These are phyloP conservation scores for Wallacemonas rigidus DNA, from an alignment of 208 protist species.

Conservation along the genomic window DNA sequence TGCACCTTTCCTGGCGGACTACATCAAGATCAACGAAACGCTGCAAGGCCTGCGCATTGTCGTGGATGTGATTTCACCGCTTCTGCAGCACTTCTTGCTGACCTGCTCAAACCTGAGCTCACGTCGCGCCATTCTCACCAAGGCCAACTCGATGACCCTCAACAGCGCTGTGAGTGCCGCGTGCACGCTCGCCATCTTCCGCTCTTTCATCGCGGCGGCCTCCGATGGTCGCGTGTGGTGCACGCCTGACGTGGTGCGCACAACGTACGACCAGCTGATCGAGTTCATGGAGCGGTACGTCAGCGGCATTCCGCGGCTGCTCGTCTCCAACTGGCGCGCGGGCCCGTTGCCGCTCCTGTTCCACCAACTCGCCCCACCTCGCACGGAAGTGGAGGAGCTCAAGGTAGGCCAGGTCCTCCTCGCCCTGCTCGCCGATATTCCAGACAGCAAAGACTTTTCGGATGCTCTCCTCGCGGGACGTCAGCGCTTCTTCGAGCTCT, in stretches of 20 bases:
- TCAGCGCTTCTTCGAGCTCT: slow-evolving; percentile 74
- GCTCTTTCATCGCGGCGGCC: slow-evolving; percentile 37
- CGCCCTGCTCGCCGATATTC: slow-evolving; percentile 40
- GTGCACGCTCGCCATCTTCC: slow-evolving; percentile 66
- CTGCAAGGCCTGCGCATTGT: slow-evolving; percentile 72
- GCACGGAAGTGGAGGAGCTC: slow-evolving; percentile 32
- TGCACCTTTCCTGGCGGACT: slow-evolving; percentile 77
- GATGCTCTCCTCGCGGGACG: slow-evolving; percentile 39
- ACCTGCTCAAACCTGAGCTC: slow-evolving; percentile 59
- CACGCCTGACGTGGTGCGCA: slow-evolving; percentile 32
- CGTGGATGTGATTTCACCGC: slow-evolving; percentile 74
- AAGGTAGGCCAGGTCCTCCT: slow-evolving; percentile 61
- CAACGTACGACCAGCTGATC: slow-evolving; percentile 51
- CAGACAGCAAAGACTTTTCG: slow-evolving; percentile 80
- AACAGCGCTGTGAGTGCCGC: slow-evolving; percentile 78
- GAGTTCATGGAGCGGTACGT: slow-evolving; percentile 57
- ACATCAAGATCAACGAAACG: slow-evolving; percentile 47
- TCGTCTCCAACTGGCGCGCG: slow-evolving; percentile 35
- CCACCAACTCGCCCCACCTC: slow-evolving; percentile 34
- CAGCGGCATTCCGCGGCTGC: slow-evolving; percentile 34
- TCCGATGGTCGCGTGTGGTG: slow-evolving; percentile 32
- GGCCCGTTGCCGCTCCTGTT: slow-evolving; percentile 24
- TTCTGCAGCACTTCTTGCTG: slow-evolving; percentile 88
- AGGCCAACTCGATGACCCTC: slow-evolving; percentile 74
- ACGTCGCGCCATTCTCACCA: slow-evolving; percentile 65